A percentile compares a stretch with the other conserved stretches of the same genome.
phyloP scores from a whole-genome alignment of 352 stramenopile genomes.

The Phytophthora pluvialis region DNA sequence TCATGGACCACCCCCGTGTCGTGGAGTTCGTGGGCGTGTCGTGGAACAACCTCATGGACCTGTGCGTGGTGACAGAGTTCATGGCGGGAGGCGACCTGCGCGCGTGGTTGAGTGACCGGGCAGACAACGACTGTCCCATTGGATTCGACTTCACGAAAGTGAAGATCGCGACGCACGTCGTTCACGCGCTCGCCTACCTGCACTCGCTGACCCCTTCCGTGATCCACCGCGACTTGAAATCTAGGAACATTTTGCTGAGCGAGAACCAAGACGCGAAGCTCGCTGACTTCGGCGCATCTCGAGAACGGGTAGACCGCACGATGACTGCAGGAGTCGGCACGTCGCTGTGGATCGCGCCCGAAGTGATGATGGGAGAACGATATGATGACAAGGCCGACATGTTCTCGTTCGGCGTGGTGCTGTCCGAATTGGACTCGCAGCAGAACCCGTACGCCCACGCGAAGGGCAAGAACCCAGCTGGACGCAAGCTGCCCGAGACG shows the following conservation, averaged over 20 bases:
- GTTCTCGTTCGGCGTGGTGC: conserved; percentile 56
- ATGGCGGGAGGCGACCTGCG: conserved; percentile 67
- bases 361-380: conserved; percentile 53
- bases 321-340: conserved; percentile 57
- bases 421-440: conserved; percentile 55
- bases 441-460: conserved; percentile 42
- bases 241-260: conserved; percentile 53
- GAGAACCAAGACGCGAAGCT: conserved; percentile 49
- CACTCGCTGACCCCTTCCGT: conserved; percentile 48
- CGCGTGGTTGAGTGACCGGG: conserved; percentile 42
- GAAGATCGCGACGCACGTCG: conserved; percentile 47
- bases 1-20: conserved; percentile 50
- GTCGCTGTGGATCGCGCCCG: conserved; percentile 48
- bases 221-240: conserved; percentile 64
- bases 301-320: conserved; percentile 40
- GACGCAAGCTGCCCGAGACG: conserved; percentile 49
- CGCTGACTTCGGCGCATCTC: conserved; percentile 54
- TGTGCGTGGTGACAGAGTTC: conserved; percentile 68
- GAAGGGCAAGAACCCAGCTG: conserved; percentile 42
- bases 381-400: conserved; percentile 59
- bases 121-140: conserved; percentile 20
- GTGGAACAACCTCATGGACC: conserved; percentile 61
- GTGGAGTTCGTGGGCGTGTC: conserved; percentile 64
- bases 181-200: conserved; percentile 50
- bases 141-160: conserved; percentile 53